Evolutionary conservation across 2,329 filamentous ascomycete species (phyloP).

Genomic region (Ophiognomonia clavigignenti-juglandacearum): DNA sequence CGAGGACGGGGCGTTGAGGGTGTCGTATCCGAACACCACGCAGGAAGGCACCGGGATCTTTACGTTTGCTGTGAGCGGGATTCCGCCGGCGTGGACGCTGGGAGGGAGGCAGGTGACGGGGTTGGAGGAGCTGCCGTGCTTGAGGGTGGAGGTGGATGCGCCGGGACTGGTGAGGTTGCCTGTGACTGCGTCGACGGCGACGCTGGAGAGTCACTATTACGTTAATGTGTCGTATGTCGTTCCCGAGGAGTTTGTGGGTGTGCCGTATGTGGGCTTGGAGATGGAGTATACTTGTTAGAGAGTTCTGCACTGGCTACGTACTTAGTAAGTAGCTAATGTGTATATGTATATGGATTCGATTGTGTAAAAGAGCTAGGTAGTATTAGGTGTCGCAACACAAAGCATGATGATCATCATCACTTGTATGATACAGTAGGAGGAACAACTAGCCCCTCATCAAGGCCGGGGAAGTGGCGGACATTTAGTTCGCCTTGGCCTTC

Average conservation of each 20-base stretch:
- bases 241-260: constrained; percentile 31
- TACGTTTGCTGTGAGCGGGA: constrained; percentile 32
- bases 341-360: no score
- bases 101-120: constrained; percentile 23
- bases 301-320: no score
- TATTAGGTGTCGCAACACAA: no score
- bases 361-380: no score
- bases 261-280: constrained; percentile 4
- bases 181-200: constrained; percentile 25
- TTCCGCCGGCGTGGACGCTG: constrained; percentile 34
- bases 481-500: no score
- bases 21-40: constrained; percentile 36
- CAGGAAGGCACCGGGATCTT: constrained; percentile 34
- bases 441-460: no score
- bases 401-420: no score
- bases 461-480: no score
- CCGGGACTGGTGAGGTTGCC: constrained; percentile 31
- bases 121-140: constrained; percentile 32
- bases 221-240: constrained; percentile 44
- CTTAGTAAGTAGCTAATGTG: no score
- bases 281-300: constrained; percentile 14
- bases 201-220: constrained; percentile 36
- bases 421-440: no score
- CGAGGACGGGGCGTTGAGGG: constrained; percentile 25
- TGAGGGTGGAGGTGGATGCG: constrained; percentile 33